phyloP scores from a whole-genome alignment of 352 stramenopile genomes.

The Pythium volutum region DNA sequence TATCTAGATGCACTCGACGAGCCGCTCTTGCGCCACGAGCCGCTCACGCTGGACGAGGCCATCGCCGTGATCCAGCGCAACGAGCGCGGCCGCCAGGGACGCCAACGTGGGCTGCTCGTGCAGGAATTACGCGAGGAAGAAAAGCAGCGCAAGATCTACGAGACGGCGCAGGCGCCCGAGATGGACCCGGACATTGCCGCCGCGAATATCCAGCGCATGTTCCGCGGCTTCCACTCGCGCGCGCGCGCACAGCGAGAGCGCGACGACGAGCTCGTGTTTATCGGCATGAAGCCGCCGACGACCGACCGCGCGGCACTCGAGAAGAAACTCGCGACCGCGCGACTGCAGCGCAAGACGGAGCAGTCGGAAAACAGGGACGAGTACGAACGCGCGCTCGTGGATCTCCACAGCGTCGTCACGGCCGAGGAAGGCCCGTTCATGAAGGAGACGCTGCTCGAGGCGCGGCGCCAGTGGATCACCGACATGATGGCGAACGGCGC shows the following conservation, averaged over 20 bases:
- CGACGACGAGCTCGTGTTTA: conserved; percentile 88
- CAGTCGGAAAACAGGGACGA: conserved; percentile 91
- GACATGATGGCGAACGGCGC: conserved; percentile 84
- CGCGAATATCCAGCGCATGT: conserved; percentile 88
- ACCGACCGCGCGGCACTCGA: conserved; percentile 63
- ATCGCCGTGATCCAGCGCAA: conserved; percentile 90
- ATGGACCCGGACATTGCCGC: conserved; percentile 92
- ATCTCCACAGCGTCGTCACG: conserved; percentile 78
- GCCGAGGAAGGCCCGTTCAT: conserved; percentile 92
- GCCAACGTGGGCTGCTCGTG: conserved; percentile 79
- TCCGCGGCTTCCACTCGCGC: conserved; percentile 80
- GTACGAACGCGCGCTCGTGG: conserved; percentile 85
- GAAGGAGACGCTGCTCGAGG: conserved; percentile 89
- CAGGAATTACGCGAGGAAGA: conserved; percentile 85
- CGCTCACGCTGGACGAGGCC: conserved; percentile 66
- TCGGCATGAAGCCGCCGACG: conserved; percentile 88
- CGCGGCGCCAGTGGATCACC: conserved; percentile 92
- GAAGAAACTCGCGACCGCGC: conserved; percentile 70
- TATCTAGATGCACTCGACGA: conserved; percentile 48
- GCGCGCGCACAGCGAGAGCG: conserved; percentile 59
- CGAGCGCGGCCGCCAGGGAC: conserved; percentile 87
- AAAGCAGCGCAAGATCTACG: conserved; percentile 74
- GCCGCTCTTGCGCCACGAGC: conserved; percentile 28
- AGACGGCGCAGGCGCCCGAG: conserved; percentile 55
- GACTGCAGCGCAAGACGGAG: conserved; percentile 85